Evolutionary conservation across 129 eudicot genomes (phyloP).

Genomic region (Flaveria trinervia): DNA sequence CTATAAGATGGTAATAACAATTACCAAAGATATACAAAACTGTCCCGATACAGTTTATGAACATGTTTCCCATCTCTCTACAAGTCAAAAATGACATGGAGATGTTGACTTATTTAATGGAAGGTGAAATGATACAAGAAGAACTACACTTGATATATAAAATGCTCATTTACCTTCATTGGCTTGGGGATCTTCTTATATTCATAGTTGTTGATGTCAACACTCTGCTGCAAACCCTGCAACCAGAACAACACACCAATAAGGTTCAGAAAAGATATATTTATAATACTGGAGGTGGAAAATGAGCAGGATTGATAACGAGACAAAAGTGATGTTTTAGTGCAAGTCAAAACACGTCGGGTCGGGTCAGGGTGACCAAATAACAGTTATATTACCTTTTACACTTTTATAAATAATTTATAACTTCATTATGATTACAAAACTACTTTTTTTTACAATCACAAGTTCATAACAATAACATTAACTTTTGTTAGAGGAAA

Average conservation of each 20-base stretch:
- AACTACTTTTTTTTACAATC: not conserved
- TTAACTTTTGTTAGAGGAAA: not conserved
- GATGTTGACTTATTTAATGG: conserved; percentile 16
- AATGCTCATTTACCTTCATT: conserved; percentile 25
- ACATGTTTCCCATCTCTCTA: conserved; percentile 1
- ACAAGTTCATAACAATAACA: not conserved
- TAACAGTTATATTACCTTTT: not conserved
- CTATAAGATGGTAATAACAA: not conserved
- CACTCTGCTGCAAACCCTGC: conserved; percentile 77
- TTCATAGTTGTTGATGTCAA: conserved; percentile 69
- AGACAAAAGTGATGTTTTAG: not conserved
- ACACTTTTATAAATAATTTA: not conserved
- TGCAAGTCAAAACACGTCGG: not conserved
- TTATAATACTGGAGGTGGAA: not conserved
- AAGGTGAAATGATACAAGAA: conserved; percentile 11
- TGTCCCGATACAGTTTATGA: conserved; percentile 1
- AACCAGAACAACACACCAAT: conserved; percentile 19
- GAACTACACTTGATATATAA: not conserved
- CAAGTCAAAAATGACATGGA: not conserved
- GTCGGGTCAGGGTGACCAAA: not conserved
- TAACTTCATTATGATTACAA: not conserved
- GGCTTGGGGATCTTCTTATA: conserved; percentile 73
- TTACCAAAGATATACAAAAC: not conserved
- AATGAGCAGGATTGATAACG: not conserved
- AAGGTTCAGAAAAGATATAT: conserved; percentile 2